Evolutionary conservation across 257 asterid species (phyloP), one percentile per base, ranked within the genome.

Genomic region (Fraxinus pennsylvanica): DNA sequence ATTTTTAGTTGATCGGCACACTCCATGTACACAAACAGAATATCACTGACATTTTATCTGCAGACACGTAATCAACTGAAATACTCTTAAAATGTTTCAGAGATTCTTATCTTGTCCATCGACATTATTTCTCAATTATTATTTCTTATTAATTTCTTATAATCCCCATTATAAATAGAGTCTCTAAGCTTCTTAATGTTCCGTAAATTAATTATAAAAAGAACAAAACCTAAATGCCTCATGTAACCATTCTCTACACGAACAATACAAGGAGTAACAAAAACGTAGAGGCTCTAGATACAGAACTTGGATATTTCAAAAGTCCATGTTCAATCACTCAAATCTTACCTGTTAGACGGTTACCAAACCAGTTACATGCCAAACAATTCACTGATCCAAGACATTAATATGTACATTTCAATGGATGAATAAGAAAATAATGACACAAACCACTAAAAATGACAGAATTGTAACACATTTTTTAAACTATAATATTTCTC

Each of bases 1-100:
- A 67, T 33, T 75, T 25, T 41, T 70, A 68, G 63, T 71, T 67
- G 45, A 50, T 52, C 3, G 47, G 19, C 19, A 75, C 38, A 75
- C 50, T 68, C 9, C 54, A 38, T 29, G 10, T 35, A 72, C 27
- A n/a, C 54, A 72, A 25, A 47, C 50, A 73, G 19, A 8, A 10
- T 41, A 68, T 33, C 69, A 76, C 21, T 43, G 13, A 73, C 30
- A 33, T 65, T 76, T 6, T 6, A 17, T 32, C 70, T n/a, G 59
- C 54, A 41, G 67, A 41, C 70, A 73, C 22, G 43, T 50, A 21
- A 67, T 50, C 70, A 75, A 22, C 36, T 9, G 36, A 59, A 59
- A 17, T 4, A 73, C 25, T 43, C 8, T 38, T 0, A 27, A 36
- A 45, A n/a, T 32, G 45, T 38, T 36, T 19, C 69, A 25, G 17